A percentile compares a stretch with the other conserved stretches of the same genome.
These are phyloP conservation scores for Austroboletus niveus DNA, from an alignment of 1,284 basidiomycete genomes.

Conservation along the genomic window DNA sequence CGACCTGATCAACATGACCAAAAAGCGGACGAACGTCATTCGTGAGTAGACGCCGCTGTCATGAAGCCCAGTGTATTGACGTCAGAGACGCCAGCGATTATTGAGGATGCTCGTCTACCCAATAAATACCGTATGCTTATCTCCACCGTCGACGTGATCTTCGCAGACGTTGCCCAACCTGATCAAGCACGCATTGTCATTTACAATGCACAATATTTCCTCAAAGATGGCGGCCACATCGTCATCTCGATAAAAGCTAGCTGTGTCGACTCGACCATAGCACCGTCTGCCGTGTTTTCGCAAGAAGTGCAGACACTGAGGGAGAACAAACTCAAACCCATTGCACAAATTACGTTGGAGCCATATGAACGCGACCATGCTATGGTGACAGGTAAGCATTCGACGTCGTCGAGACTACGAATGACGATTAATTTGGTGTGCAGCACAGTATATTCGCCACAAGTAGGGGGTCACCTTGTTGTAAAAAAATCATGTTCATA, in stretches of 20 bases:
- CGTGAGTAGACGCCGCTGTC: conserved; percentile 55
- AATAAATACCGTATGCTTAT: conserved; percentile 96
- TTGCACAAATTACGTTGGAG: conserved; percentile 92
- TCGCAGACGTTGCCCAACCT: conserved; percentile 97
- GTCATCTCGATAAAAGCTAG: conserved; percentile 99
- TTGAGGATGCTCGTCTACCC: conserved; percentile 95
- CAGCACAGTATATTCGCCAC: conserved; percentile 57
- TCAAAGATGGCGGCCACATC: conserved; percentile 91
- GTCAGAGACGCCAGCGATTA: conserved; percentile 63
- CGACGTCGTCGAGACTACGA: not conserved
- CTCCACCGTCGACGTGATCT: conserved; percentile 92
- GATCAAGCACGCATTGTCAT: conserved; percentile 97
- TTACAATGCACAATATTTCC: conserved; percentile 93
- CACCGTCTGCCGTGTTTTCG: conserved; percentile 89
- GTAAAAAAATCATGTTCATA: conserved; percentile 15
- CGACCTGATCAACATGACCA: conserved; percentile 99
- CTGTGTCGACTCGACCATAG: conserved; percentile 95
- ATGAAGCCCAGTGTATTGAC: conserved; percentile 1
- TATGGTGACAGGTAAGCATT: conserved; percentile 66
- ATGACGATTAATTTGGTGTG: conserved; percentile 1
- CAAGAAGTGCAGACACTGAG: conserved; percentile 86
- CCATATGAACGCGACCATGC: conserved; percentile 83
- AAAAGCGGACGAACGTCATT: conserved; percentile 99
- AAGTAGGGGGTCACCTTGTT: conserved; percentile 14
- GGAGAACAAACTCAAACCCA: conserved; percentile 82